phyloP scores from a whole-genome alignment of 805 yeast genomes.

The Cyberlindnera xishuangbannaensis region DNA sequence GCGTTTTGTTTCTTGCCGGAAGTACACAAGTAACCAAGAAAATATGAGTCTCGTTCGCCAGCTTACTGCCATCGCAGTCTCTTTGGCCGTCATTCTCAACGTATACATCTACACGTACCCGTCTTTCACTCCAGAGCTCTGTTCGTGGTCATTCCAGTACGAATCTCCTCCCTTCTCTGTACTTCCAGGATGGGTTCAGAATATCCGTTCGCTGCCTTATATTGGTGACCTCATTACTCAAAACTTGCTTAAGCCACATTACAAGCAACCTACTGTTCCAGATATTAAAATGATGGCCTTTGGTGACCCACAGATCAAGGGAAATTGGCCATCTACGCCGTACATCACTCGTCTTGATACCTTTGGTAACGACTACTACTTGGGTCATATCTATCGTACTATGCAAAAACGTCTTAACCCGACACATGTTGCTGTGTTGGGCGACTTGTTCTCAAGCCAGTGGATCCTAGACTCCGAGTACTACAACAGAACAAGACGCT shows the following conservation, averaged over 20 bases:
- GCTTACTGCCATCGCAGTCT: conserved; percentile 21
- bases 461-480: conserved; percentile 92
- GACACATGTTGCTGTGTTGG: conserved; percentile 80
- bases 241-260: conserved; percentile 23
- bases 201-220: conserved; percentile 16
- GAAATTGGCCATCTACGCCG: conserved; percentile 68
- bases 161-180: conserved; percentile 10
- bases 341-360: conserved; percentile 74
- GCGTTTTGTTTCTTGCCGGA: no score
- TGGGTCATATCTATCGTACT: conserved; percentile 73
- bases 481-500: conserved; percentile 70
- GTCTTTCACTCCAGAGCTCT: conserved; percentile 44
- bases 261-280: conserved; percentile 11
- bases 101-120: conserved; percentile 74
- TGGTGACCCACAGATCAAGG: conserved; percentile 97
- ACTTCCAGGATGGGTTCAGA: conserved; percentile 7
- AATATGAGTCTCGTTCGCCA: conserved; percentile 20
- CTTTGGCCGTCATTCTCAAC: conserved; percentile 44
- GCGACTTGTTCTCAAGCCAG: conserved; percentile 89
- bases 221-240: conserved; percentile 22
- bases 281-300: conserved; percentile 70
- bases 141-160: conserved; percentile 50
- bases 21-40: neutral
- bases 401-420: conserved; percentile 67
- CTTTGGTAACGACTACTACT: conserved; percentile 81